Evolutionary conservation across 2,329 filamentous ascomycete species (phyloP).

Genomic region (Aureobasidium zeae): DNA sequence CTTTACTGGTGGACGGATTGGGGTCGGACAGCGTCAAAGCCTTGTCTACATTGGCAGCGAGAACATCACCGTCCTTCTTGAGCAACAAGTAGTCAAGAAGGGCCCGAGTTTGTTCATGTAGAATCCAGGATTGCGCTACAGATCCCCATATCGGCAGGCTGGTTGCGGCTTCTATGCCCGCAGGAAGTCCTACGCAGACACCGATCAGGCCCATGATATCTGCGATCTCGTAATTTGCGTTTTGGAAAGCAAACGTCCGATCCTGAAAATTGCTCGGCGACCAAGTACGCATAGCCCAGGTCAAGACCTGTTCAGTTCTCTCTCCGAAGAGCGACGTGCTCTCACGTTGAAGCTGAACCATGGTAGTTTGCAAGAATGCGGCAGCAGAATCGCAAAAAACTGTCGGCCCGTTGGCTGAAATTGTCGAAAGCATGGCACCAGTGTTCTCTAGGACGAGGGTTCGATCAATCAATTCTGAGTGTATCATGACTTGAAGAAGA

Average conservation of each 20-base stretch:
- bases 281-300: conserved; percentile 79
- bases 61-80: neutral
- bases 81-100: conserved; percentile 44
- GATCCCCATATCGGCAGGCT: conserved; percentile 31
- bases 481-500: conserved; percentile 59
- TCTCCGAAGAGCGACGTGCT: conserved; percentile 59
- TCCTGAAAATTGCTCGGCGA: conserved; percentile 59
- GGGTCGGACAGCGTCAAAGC: neutral
- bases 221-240: conserved; percentile 53
- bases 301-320: conserved; percentile 61
- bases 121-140: conserved; percentile 38
- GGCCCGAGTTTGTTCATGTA: conserved; percentile 31
- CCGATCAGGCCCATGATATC: conserved; percentile 62
- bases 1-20: neutral
- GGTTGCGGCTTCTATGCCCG: conserved; percentile 21
- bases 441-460: conserved; percentile 58
- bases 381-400: conserved; percentile 71
- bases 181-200: conserved; percentile 52
- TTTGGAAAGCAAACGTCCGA: conserved; percentile 53
- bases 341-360: conserved; percentile 56
- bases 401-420: conserved; percentile 74
- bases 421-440: conserved; percentile 62
- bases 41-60: neutral
- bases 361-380: conserved; percentile 59
- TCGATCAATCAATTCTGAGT: conserved; percentile 56